Conservation (phyloP, 192 early-diverging fungal genomes). For the Linnemannia hyalina region DNA sequence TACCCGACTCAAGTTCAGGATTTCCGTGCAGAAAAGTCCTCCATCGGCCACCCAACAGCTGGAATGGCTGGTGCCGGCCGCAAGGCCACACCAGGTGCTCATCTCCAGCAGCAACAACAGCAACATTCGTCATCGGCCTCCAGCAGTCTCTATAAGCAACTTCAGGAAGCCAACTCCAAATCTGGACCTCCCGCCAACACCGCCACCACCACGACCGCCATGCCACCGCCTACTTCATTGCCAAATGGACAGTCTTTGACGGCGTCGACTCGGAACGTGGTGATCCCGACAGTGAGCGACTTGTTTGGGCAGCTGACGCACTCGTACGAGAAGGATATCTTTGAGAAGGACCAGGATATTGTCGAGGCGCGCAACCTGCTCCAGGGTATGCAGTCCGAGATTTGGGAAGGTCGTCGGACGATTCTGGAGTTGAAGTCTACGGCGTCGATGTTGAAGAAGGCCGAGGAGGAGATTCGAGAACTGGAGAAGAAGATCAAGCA, state of each 20-base stretch:
- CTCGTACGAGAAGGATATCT: constrained; percentile 61
- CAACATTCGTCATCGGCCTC: background rate
- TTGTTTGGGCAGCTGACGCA: constrained; percentile 57
- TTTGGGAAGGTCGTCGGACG: constrained; percentile 48
- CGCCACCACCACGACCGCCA: background rate
- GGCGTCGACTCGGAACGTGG: background rate
- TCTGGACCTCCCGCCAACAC: background rate
- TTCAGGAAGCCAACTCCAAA: constrained; percentile 35
- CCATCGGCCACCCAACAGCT: background rate
- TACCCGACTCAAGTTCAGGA: background rate
- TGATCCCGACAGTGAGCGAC: constrained; percentile 56
- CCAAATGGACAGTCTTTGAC: background rate
- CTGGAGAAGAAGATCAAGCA: constrained; percentile 36
- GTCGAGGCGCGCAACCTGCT: constrained; percentile 51
- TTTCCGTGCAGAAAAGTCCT: background rate
- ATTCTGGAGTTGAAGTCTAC: constrained; percentile 32
- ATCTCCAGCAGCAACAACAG: background rate
- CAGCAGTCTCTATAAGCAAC: constrained; percentile 21
- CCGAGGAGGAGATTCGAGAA: constrained; percentile 30
- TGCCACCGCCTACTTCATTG: background rate
- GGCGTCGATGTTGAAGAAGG: constrained; percentile 14
- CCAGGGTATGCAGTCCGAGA: constrained; percentile 33
- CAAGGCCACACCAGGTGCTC: background rate
- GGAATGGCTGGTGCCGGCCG: background rate
- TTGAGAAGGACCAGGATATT: constrained; percentile 60